phyloP scores from a whole-genome alignment of 2,329 filamentous ascomycete genomes.

The Penicillium vulpinum region DNA sequence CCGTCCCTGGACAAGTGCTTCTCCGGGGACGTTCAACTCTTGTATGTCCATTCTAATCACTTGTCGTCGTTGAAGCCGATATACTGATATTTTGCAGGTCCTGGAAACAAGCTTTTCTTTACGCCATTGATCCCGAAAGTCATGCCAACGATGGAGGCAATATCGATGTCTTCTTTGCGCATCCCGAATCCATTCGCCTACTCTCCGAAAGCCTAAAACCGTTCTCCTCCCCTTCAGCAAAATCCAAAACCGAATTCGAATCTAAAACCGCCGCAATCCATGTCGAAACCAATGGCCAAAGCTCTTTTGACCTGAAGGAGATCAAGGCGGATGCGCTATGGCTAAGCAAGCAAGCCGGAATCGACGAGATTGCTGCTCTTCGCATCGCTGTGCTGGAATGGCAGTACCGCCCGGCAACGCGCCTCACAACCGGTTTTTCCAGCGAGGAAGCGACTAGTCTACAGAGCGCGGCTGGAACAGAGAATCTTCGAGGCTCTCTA shows the following conservation, averaged over 20 bases:
- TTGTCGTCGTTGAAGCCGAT: neutral
- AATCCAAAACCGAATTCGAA: constrained; percentile 72
- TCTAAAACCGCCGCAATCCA: constrained; percentile 86
- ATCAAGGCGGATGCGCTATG: constrained; percentile 84
- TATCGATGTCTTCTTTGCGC: constrained; percentile 69
- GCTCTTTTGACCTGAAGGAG: constrained; percentile 70
- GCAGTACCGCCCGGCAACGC: constrained; percentile 73
- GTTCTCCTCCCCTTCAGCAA: constrained; percentile 63
- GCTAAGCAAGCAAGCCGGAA: constrained; percentile 73
- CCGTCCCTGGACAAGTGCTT: constrained; percentile 84
- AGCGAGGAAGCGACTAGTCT: constrained; percentile 76
- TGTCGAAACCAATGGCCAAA: constrained; percentile 66
- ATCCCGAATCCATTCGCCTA: constrained; percentile 66
- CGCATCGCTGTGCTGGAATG: constrained; percentile 79
- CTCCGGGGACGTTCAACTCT: constrained; percentile 72
- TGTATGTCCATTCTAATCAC: constrained; percentile 54
- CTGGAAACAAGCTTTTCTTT: constrained; percentile 58
- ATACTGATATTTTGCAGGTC: constrained; percentile 51
- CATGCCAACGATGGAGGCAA: constrained; percentile 55
- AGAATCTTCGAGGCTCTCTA: constrained; percentile 60
- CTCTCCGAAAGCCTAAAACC: constrained; percentile 68
- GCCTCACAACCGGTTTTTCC: constrained; percentile 70
- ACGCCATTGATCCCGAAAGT: constrained; percentile 45
- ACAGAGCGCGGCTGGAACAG: constrained; percentile 69
- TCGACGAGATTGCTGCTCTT: constrained; percentile 81